A percentile compares a stretch with the other conserved stretches of the same genome.
Evolutionary conservation across 2,329 filamentous ascomycete genomes (phyloP).

Genomic region (Dothidotthia symphoricarpi): DNA sequence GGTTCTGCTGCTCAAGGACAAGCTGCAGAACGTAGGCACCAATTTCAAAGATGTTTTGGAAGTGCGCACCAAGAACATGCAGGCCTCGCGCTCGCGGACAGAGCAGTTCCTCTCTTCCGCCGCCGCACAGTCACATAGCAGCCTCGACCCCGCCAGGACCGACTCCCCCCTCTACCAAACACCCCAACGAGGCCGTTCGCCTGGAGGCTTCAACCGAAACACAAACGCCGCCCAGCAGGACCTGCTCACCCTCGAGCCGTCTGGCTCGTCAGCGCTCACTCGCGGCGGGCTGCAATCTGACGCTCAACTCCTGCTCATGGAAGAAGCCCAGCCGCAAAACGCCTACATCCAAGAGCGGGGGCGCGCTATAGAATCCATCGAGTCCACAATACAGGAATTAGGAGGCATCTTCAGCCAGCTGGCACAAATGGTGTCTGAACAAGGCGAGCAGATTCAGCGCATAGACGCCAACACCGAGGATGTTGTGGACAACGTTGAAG

Average conservation of each 20-base stretch:
- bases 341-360: conserved; percentile 90
- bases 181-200: conserved; percentile 63
- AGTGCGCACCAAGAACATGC: conserved; percentile 95
- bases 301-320: conserved; percentile 82
- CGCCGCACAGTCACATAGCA: conserved; percentile 67
- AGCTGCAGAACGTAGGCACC: conserved; percentile 84
- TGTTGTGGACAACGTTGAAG: conserved; percentile 97
- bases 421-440: conserved; percentile 94
- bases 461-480: conserved; percentile 98
- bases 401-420: conserved; percentile 92
- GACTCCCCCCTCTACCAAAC: conserved; percentile 86
- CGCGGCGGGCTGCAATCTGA: conserved; percentile 63
- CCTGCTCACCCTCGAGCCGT: conserved; percentile 78
- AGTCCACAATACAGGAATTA: conserved; percentile 89
- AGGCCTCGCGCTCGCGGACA: conserved; percentile 84
- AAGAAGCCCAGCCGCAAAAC: conserved; percentile 83
- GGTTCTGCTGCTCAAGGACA: conserved; percentile 84
- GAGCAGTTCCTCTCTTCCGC: conserved; percentile 96
- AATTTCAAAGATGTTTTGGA: conserved; percentile 98
- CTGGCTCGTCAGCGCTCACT: conserved; percentile 46
- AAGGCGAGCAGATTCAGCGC: conserved; percentile 95
- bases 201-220: conserved; percentile 46
- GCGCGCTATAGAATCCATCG: conserved; percentile 94
- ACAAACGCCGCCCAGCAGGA: conserved; percentile 56
- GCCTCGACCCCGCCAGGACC: conserved; percentile 64